Evolutionary conservation across 1,284 basidiomycete genomes (phyloP), one percentile per base, ranked within the genome.

Genomic region (Anthracocystis walkeri): DNA sequence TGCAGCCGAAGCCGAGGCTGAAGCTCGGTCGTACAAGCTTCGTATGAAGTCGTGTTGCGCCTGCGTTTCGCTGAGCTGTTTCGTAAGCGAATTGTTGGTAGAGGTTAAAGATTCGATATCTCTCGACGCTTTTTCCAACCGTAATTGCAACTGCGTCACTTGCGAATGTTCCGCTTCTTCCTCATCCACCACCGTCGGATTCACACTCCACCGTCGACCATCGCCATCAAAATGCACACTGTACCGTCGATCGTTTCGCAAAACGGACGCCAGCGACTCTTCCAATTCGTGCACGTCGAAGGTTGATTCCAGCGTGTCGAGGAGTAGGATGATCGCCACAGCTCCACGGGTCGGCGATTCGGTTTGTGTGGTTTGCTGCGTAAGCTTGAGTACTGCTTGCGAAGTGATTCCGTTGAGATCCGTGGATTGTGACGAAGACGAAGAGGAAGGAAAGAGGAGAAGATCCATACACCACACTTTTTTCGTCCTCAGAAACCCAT

Each of bases 281-380:
- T 76, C 69, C 20, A 76, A 21, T 42, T 68, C 65, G 29, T 76
- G 69, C n/a, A 76, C 65, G 31, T 72, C 68, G n/a, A 68, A 76
- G 6, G 58, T 68, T 18, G 1, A 27, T n/a, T 64, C 51, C 1
- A 50, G 31, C 40, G 65, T 76, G 12, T 72, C 65, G 10, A 76
- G 40, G 12, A 76, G 23, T 14, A 76, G 27, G 2, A 72, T 53
- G 16, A 76, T 41, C 1, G 61, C 58, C 5, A 61, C 38, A 0
- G 53, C 33, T 0, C 51, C 53, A 4, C 55, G 45, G 3, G 21
- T 11, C 10, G 35, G 2, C 18, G 50, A 46, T 0, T 48, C 27
- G 12, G 49, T 23, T 20, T 44, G 49, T 41, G 61, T 62, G 35
- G 52, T 62, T 27, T 60, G 61, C 35, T 58, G 56, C 27, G 55